These are phyloP conservation scores for Backusella morwellensis DNA, from an alignment of 192 early-diverging fungal genomes.

Conservation along the genomic window DNA sequence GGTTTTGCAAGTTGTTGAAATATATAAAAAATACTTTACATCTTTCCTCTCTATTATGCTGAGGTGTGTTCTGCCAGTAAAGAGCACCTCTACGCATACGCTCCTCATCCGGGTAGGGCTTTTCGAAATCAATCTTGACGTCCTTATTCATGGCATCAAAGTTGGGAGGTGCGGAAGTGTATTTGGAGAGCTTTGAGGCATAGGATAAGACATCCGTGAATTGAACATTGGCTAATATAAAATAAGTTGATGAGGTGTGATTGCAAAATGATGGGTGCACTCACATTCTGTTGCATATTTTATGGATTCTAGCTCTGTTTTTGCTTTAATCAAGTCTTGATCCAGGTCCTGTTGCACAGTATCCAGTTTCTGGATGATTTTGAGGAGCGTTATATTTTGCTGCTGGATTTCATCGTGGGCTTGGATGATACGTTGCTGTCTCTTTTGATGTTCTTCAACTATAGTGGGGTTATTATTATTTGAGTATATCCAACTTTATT, in stretches of 20 bases:
- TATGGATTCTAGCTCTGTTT: constrained; percentile 26
- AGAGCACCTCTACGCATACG: constrained; percentile 48
- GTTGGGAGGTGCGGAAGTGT: constrained; percentile 54
- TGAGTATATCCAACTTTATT: background rate
- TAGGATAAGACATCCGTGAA: constrained; percentile 50
- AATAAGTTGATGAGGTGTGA: background rate
- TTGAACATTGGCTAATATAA: constrained; percentile 33
- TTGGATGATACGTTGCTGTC: constrained; percentile 43
- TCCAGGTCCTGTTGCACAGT: constrained; percentile 36
- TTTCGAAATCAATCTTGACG: constrained; percentile 45
- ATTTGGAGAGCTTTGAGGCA: constrained; percentile 49
- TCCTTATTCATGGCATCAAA: constrained; percentile 40
- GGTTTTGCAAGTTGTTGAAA: background rate
- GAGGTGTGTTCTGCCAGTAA: constrained; percentile 47
- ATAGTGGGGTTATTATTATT: background rate
- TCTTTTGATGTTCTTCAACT: constrained; percentile 51
- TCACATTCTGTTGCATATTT: constrained; percentile 31
- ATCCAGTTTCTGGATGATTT: constrained; percentile 37
- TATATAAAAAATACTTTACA: constrained; percentile 19
- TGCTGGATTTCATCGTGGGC: constrained; percentile 48
- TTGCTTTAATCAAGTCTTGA: constrained; percentile 21
- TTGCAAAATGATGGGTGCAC: background rate
- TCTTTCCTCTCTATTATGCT: constrained; percentile 32
- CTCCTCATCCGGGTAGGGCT: constrained; percentile 54
- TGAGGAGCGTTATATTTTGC: constrained; percentile 38